Evolutionary conservation across 2,329 filamentous ascomycete species (phyloP).

Genomic region (Zasmidium citrigriseum): DNA sequence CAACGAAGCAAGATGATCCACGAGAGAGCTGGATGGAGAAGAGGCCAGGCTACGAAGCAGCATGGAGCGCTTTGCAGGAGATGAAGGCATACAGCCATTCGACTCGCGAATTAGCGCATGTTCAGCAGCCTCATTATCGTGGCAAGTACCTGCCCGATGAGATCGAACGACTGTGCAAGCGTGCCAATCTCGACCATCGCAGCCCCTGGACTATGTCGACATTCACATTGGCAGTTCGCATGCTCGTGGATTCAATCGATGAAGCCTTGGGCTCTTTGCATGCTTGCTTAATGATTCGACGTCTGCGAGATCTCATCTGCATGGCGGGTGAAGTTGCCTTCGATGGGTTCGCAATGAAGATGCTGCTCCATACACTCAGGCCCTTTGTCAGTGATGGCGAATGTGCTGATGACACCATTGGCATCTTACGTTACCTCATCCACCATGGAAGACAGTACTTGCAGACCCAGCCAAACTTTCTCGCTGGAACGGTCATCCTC

Average conservation of each 20-base stretch:
- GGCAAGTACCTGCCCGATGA: constrained; percentile 75
- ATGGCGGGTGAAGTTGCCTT: constrained; percentile 74
- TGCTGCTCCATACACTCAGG: constrained; percentile 79
- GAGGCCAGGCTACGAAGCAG: constrained; percentile 54
- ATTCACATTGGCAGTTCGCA: constrained; percentile 56
- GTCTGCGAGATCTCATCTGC: constrained; percentile 77
- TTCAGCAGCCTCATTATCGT: constrained; percentile 85
- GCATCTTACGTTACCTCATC: constrained; percentile 82
- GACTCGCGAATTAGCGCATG: constrained; percentile 64
- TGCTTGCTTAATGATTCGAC: constrained; percentile 81
- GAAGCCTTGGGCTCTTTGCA: constrained; percentile 83
- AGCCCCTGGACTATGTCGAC: constrained; percentile 29
- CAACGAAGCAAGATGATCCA: constrained; percentile 72
- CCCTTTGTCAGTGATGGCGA: constrained; percentile 79
- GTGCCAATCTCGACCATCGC: constrained; percentile 64
- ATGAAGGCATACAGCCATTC: constrained; percentile 73
- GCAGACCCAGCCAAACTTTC: constrained; percentile 65
- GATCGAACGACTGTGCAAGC: constrained; percentile 74
- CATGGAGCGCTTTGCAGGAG: constrained; percentile 63
- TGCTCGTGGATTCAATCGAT: constrained; percentile 77
- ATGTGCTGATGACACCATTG: constrained; percentile 87
- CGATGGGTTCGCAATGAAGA: constrained; percentile 81
- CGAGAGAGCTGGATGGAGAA: constrained; percentile 57
- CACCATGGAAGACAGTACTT: constrained; percentile 67
- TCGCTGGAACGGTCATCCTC: constrained; percentile 78